Conservation (phyloP, 176 grass and related monocot genomes). For the sorghum (Sorghum bicolor) region Sorghum_bicolor_NCBIv3 NC_012879.2:59771501-59772000, state of each 20-base stretch:
- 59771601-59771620: background rate
- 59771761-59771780: conserved; percentile 79
- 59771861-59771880: conserved; percentile 95
- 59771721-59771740: conserved; percentile 1
- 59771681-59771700: background rate
- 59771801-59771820: conserved; percentile 99
- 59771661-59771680: background rate
- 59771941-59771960: conserved; percentile 96
- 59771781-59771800: conserved; percentile 72
- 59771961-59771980: conserved; percentile 85
- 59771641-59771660: background rate
- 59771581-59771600: background rate
- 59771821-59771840: conserved; percentile 73
- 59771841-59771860: conserved; percentile 96
- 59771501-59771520: background rate
- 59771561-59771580: conserved; percentile 5
- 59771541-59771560: background rate
- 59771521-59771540: background rate
- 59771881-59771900: conserved; percentile 90
- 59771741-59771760: conserved; percentile 42
- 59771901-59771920: conserved; percentile 85
- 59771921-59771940: conserved; percentile 85
- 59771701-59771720: background rate
- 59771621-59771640: conserved; percentile 6
- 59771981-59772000: background rate